A percentile compares a stretch with the other conserved stretches of the same genome.
phyloP scores from a whole-genome alignment of 345 rosid species.

The Fremontodendron californicum region DNA sequence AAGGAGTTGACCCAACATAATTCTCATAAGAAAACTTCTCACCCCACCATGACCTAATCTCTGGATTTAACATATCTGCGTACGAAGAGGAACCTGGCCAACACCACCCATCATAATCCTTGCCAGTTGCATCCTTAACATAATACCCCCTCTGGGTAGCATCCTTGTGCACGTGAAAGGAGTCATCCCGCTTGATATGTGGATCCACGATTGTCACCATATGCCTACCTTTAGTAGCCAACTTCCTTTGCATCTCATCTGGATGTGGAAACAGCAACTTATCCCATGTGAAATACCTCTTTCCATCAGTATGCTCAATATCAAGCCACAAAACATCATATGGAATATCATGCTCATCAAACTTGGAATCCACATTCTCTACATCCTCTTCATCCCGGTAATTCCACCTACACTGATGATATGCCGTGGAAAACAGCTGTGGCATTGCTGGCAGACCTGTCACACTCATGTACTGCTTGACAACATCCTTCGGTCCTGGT shows the following conservation, averaged over 20 bases:
- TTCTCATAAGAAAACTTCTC: constrained; percentile 67
- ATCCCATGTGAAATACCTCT: constrained; percentile 96
- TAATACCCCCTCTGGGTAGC: constrained; percentile 81
- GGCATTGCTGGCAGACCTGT: constrained; percentile 93
- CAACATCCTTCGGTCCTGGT: constrained; percentile 85
- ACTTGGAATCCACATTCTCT: constrained; percentile 82
- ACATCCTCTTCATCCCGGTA: constrained; percentile 99
- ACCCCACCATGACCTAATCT: constrained; percentile 92
- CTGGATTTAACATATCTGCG: constrained; percentile 73
- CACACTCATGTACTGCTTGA: constrained; percentile 72
- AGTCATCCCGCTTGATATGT: constrained; percentile 90
- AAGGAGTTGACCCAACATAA: constrained; percentile 86
- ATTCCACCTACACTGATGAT: constrained; percentile 99
- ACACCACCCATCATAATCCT: constrained; percentile 98
- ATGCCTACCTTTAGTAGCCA: constrained; percentile 86
- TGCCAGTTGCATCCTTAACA: constrained; percentile 78
- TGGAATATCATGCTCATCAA: constrained; percentile 95
- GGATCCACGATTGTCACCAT: constrained; percentile 99
- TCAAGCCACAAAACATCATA: constrained; percentile 99
- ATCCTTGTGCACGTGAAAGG: constrained; percentile 72
- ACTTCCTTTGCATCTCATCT: constrained; percentile 83
- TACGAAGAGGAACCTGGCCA: constrained; percentile 99
- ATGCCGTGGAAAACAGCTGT: constrained; percentile 77
- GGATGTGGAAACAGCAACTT: constrained; percentile 74
- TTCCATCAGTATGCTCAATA: constrained; percentile 95